A percentile compares a stretch with the other conserved stretches of the same genome.
Evolutionary conservation across 2,329 filamentous ascomycete species (phyloP).

Genomic region (Pseudocercospora macadamiae): DNA sequence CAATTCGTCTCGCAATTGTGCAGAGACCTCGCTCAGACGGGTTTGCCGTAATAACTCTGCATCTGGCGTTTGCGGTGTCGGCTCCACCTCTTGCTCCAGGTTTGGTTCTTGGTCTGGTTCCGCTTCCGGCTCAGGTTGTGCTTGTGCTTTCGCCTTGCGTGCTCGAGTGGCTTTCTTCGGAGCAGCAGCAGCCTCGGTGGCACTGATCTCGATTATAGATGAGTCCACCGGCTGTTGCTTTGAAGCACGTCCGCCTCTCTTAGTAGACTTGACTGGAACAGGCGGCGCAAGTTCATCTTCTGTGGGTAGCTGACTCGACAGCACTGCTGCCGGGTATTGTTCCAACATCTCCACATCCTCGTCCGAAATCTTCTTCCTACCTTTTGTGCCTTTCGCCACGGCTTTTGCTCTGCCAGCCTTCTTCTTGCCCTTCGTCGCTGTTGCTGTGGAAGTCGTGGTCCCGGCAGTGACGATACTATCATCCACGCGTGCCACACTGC

Average conservation of each 20-base stretch:
- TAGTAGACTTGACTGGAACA: slow-evolving; percentile 27
- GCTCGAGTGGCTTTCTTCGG: slow-evolving; percentile 35
- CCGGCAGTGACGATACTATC: slow-evolving; percentile 56
- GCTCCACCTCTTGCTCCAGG: slow-evolving; percentile 25
- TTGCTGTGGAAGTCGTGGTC: slow-evolving; percentile 44
- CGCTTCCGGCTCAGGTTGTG: slow-evolving; percentile 27
- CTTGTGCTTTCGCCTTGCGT: slow-evolving; percentile 37
- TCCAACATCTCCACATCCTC: slow-evolving; percentile 12
- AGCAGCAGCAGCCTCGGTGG: slow-evolving; percentile 27
- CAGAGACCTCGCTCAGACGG: slow-evolving; percentile 32
- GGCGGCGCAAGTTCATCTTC: slow-evolving; percentile 19
- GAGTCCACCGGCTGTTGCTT: slow-evolving; percentile 32
- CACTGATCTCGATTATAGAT: slow-evolving; percentile 33
- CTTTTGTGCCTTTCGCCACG: slow-evolving; percentile 47
- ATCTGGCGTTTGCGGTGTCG: slow-evolving; percentile 22
- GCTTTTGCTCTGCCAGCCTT: slow-evolving; percentile 48
- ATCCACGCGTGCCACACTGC: slow-evolving; percentile 50
- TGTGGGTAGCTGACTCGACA: slow-evolving; percentile 18
- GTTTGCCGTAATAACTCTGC: slow-evolving; percentile 18
- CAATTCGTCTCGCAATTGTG: slow-evolving; percentile 37
- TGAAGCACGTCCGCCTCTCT: slow-evolving; percentile 28
- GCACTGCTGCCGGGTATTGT: slow-evolving; percentile 25
- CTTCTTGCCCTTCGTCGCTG: slow-evolving; percentile 38
- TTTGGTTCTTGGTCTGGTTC: no score
- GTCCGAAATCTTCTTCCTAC: slow-evolving; percentile 28